Evolutionary conservation across 2,329 filamentous ascomycete genomes (phyloP), one percentile per base, ranked within the genome.

Genomic region (Lasiodiplodia sp.): DNA sequence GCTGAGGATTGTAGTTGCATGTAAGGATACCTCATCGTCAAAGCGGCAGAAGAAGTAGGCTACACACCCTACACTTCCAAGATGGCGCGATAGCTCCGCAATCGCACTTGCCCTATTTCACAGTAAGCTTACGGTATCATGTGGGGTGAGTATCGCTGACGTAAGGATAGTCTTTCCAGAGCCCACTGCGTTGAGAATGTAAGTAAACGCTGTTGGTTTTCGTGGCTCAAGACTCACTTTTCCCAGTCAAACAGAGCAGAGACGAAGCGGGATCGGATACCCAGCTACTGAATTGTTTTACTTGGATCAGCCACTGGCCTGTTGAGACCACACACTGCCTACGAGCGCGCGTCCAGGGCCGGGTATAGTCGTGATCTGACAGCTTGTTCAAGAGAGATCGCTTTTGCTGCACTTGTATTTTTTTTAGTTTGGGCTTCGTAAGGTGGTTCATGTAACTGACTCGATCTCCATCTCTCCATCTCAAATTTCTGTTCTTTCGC

Each of bases 31-130:
- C 4, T 28, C 21, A 10, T 44, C 8, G 38, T 60, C 57, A 16
- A 60, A 60, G 12, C 40, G 57, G 12, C 57, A 60, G 23, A 60
- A 47, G 37, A 60, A 60, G 21, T 44, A 60, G 0, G 23, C 57
- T 0, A 47, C 11, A 7, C 4, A n/a, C 11, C 25, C 18, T 44
- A 2, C 31, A 7, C 12, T 25, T 14, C 23, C 3, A n/a, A 2
- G 4, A 18, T 44, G 16, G 2, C 5, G 8, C 12, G 8, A 38
- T 12, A 56, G 5, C 14, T 18, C 11, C 2, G 57, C 21, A 21
- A 60, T 60, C 1, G 25, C 18, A 10, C 40, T 47, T 25, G 57
- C 57, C 2, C 57, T 60, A 16, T 8, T 11, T 37, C 4, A 1
- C 2, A 6, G 2, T 56, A 21, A 37, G 12, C n/a, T 12, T 8